Evolutionary conservation across 2,329 filamentous ascomycete genomes (phyloP).

Genomic region (Cladosporium austrohemisphaericum): DNA sequence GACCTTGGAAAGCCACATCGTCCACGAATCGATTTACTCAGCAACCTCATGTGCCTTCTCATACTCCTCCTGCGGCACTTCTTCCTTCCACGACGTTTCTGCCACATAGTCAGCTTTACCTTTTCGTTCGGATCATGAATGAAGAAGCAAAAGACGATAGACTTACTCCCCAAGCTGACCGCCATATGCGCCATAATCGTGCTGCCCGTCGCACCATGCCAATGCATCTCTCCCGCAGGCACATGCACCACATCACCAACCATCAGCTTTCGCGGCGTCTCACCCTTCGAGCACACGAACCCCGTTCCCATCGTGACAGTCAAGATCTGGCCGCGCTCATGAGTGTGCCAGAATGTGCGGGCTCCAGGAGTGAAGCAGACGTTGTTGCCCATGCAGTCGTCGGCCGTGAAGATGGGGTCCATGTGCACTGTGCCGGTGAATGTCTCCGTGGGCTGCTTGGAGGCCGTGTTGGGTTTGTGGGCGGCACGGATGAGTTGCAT

Average conservation of each 20-base stretch:
- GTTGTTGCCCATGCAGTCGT: constrained; percentile 36
- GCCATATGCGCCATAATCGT: constrained; percentile 42
- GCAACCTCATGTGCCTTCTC: constrained; percentile 24
- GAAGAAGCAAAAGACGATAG: too few relatives aligned
- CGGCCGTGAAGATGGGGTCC: constrained; percentile 30
- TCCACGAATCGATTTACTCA: neutral
- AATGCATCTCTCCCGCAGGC: constrained; percentile 42
- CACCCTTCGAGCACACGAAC: constrained; percentile 43
- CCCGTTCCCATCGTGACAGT: constrained; percentile 40
- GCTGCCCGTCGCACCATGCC: constrained; percentile 43
- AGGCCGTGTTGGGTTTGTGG: constrained; percentile 26
- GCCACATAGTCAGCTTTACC: neutral
- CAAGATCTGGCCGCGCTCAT: constrained; percentile 44
- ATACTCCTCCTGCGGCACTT: constrained; percentile 39
- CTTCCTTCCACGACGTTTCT: constrained; percentile 37
- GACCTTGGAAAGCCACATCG: too few relatives aligned
- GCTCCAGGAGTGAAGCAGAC: constrained; percentile 44
- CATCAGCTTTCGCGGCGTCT: constrained; percentile 34
- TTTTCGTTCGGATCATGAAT: too few relatives aligned
- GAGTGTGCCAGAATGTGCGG: constrained; percentile 45
- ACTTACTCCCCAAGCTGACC: constrained; percentile 35
- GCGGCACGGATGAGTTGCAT: constrained; percentile 29
- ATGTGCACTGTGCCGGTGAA: constrained; percentile 30
- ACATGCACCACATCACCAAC: constrained; percentile 43
- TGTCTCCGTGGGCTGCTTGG: constrained; percentile 27